These are phyloP conservation scores for Fusarium mexicanum DNA, from an alignment of 2,329 filamentous ascomycete species.

Conservation along the genomic window DNA sequence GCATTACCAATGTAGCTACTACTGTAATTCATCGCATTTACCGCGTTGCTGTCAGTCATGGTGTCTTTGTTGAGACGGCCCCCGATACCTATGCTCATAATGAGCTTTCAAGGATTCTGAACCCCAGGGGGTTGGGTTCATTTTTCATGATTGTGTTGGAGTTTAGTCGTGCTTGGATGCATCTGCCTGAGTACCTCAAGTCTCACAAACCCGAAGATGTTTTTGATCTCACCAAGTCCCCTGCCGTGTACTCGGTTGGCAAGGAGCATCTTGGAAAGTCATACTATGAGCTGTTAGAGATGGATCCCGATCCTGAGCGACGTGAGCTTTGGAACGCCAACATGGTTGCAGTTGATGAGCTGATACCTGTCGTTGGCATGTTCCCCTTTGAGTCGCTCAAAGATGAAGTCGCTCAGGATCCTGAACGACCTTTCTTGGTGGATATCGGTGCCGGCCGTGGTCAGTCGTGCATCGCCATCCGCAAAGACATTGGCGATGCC, in stretches of 20 bases:
- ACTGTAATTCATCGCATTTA: constrained; percentile 47
- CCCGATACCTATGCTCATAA: constrained; percentile 48
- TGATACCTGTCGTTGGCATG: constrained; percentile 50
- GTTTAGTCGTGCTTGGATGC: constrained; percentile 42
- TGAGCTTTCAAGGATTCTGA: constrained; percentile 42
- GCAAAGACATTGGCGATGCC: constrained; percentile 33
- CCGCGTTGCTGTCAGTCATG: constrained; percentile 45
- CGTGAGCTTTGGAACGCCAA: constrained; percentile 48
- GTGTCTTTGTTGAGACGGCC: constrained; percentile 44
- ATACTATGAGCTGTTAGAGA: constrained; percentile 48
- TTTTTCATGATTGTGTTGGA: constrained; percentile 48
- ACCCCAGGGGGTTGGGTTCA: constrained; percentile 42
- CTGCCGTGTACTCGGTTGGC: constrained; percentile 46
- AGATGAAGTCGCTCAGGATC: constrained; percentile 43
- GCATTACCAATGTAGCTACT: constrained; percentile 42
- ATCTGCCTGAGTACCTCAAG: constrained; percentile 46
- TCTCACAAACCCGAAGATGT: constrained; percentile 45
- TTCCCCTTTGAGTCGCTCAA: constrained; percentile 47
- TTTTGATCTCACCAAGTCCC: constrained; percentile 47
- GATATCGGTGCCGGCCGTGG: constrained; percentile 47
- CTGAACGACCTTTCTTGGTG: constrained; percentile 44
- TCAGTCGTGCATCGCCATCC: constrained; percentile 46
- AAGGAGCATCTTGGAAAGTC: constrained; percentile 47
- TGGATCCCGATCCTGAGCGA: constrained; percentile 41
- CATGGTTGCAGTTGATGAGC: constrained; percentile 45